A percentile compares a stretch with the other conserved stretches of the same genome.
Conservation (phyloP, 805 yeast genomes). For the Saccharomyces cerevisiae region DNA sequence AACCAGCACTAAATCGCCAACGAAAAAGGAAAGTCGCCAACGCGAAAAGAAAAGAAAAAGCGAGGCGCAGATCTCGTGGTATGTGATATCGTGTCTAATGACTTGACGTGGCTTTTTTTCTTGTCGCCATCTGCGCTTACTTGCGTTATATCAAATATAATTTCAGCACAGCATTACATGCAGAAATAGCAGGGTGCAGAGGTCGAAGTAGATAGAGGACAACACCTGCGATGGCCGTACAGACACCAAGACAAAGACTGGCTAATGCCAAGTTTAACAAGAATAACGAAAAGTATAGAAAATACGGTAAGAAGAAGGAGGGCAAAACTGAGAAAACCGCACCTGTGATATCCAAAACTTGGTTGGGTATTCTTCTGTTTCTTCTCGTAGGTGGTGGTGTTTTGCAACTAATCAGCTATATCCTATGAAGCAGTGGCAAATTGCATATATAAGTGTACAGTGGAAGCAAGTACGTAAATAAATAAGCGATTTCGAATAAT, state of each 20-base stretch:
- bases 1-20: constrained; percentile 1
- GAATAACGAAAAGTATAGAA: constrained; percentile 47
- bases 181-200: neutral
- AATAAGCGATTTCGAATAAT: neutral
- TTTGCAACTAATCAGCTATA: constrained; percentile 53
- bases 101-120: neutral
- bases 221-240: constrained; percentile 43
- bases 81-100: neutral
- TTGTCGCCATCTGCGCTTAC: neutral
- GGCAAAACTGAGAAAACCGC: constrained; percentile 29
- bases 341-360: constrained; percentile 51
- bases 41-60: neutral
- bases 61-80: neutral
- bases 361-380: constrained; percentile 58
- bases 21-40: neutral
- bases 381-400: constrained; percentile 77
- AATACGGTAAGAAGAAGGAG: constrained; percentile 64
- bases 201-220: constrained; percentile 2
- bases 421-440: constrained; percentile 32
- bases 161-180: neutral
- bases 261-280: constrained; percentile 83
- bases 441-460: neutral
- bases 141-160: neutral
- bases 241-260: constrained; percentile 78
- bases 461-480: neutral